phyloP scores from a whole-genome alignment of 2,329 filamentous ascomycete genomes.

The Bipolaris gigantea region DNA sequence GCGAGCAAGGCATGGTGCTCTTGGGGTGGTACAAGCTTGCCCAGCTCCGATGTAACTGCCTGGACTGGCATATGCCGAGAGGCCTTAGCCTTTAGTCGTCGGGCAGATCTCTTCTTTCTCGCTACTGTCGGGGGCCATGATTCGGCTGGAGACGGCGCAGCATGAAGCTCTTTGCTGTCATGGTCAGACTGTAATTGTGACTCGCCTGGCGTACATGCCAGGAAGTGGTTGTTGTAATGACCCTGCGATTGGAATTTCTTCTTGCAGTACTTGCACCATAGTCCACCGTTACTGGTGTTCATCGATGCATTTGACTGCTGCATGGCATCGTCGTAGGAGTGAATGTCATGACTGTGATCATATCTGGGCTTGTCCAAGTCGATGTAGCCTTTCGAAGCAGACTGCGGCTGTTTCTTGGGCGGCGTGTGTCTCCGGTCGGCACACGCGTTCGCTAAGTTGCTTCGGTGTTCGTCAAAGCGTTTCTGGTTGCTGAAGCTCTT shows the following conservation, averaged over 20 bases:
- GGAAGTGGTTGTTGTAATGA: constrained; percentile 21
- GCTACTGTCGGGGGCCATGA: too few relatives aligned
- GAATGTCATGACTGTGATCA: not conserved
- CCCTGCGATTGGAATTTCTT: constrained; percentile 21
- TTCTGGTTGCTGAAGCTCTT: constrained; percentile 12
- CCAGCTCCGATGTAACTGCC: not conserved
- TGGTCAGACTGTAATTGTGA: not conserved
- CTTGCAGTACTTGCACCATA: constrained; percentile 26
- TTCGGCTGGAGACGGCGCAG: not conserved
- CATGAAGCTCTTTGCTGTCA: not conserved
- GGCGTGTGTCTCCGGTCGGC: constrained; percentile 16
- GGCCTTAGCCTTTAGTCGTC: not conserved
- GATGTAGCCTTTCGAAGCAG: constrained; percentile 2
- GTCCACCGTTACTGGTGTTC: constrained; percentile 4
- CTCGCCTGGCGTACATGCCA: constrained; percentile 23
- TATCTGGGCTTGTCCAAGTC: constrained; percentile 17
- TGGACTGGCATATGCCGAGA: not conserved
- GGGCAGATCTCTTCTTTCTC: not conserved
- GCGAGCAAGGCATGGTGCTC: not conserved
- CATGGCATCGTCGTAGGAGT: constrained; percentile 5
- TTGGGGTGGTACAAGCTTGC: not conserved
- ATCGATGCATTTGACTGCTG: constrained; percentile 10
- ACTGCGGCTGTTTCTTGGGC: not conserved
- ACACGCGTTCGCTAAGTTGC: constrained; percentile 14
- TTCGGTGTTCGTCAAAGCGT: constrained; percentile 16